Base-by-base conservation (phyloP, 139 green algal species). In the Zygnema circumcarinatum region DNA sequence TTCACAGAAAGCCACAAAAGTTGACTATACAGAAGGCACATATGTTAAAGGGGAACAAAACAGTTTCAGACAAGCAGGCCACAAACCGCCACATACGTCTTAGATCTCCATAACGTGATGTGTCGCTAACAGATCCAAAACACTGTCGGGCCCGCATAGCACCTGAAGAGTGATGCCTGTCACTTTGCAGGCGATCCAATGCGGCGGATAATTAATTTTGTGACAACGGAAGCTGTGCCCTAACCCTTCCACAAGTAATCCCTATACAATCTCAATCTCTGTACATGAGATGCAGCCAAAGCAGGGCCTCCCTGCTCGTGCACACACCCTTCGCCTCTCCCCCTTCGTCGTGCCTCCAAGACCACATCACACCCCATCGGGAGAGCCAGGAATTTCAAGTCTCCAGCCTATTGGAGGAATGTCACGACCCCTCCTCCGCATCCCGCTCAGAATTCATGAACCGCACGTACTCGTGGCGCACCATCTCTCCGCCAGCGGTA, bases 361-460 rank as follows among this genome's bases (percentile, higher is more conserved):
- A 62, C 47, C 7, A 62, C 7, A 16, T 16, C 7, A 62, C 16
- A 25, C 47, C 47, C 47, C 16, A 62, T 62, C 7, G 47, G 7
- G 7, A 62, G 47, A 16, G 16, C 7, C 7, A 62, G 16, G 47
- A 62, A 7, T 16, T 62, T 62, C 47, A n/a, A n/a, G n/a, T 62
- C 16, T 16, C 47, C 47, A 25, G 7, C 16, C 16, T 16, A 7
- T 62, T 62, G 7, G 16, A 7, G 16, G 47, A 25, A 62, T 25
- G 47, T 62, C 47, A 62, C 47, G 47, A 62, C 16, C 7, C 75
- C 75, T 83, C 75, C 39, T 83, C 75, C 67, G 62, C 41, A 22
- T 90, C 85, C 3, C 85, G 76, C 1, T 90, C 85, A 11, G 85
- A 29, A 2, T 84, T 85, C 81, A 90, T 90, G 85, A 90, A 90